Evolutionary conservation across 768 basidiomycete genomes (phyloP), one percentile per base, ranked within the genome.

Genomic region (Psilocybe cubensis): DNA sequence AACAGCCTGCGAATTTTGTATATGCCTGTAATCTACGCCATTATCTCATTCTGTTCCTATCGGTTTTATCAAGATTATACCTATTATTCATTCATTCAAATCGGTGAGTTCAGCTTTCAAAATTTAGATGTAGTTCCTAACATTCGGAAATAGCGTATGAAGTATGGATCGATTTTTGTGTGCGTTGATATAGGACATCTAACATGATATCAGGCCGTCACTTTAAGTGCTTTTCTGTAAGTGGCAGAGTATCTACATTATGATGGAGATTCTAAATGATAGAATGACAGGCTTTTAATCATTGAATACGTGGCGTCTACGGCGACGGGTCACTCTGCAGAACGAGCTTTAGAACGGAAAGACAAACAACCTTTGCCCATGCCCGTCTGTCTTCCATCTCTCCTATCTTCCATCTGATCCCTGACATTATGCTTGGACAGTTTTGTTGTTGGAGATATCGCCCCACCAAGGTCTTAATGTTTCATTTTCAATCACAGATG

Each of bases 11-110:
- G 92, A 56, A 85, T 94, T 44, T 66, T 94, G 60, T 92, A 91
- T 64, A 91, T 94, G 91, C 92, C 92, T 2, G 83, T 86, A 1
- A 79, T 94, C 41, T 94, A 90, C 69, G 88, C 87, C 24, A 74
- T 94, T 60, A 83, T 95, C 47, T 92, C 91, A 1, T 96, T 95
- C 76, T 83, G 91, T 63, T 91, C 90, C 24, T 96, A 92, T 65
- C 84, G 93, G 1, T 95, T 76, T 74, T 95, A 91, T 76, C 83
- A 91, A 35, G 75, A 82, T 56, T 94, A 91, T 66, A 91, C 72
- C 23, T 74, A 75, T 60, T 79, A 80, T 51, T 80, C 79, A 8
- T 74, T 83, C 33, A 70, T 78, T 45, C 68, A 81, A 73, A 70
- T 77, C 31, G 77, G 79, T 75, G 44, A 40, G 73, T 60, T 14